Percentiles rank a stretch among this genome's conserved stretches.
Evolutionary conservation across 208 protist species (phyloP).

Genomic region (Plasmodiophora brassicae): DNA sequence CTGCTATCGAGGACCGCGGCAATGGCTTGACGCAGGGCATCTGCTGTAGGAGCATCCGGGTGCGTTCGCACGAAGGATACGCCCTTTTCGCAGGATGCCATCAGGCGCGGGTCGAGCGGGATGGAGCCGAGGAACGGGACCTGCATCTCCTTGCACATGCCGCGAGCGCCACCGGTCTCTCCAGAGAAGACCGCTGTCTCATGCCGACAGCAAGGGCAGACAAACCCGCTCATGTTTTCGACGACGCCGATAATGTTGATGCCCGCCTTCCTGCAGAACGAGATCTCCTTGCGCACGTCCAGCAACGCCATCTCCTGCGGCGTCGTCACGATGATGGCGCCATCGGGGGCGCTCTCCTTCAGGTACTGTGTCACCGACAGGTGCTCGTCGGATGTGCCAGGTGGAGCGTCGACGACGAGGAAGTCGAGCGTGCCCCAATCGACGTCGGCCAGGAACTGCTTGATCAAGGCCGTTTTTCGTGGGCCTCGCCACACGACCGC

Average conservation of each 20-base stretch:
- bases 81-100: conserved; percentile 20
- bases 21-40: background rate
- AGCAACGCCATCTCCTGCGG: conserved; percentile 90
- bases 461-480: conserved; percentile 91
- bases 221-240: conserved; percentile 92
- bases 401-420: conserved; percentile 98
- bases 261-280: conserved; percentile 29
- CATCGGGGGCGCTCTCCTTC: conserved; percentile 68
- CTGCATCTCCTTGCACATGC: conserved; percentile 23
- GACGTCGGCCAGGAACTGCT: conserved; percentile 95
- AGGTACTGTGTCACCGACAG: conserved; percentile 87
- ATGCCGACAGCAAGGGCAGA: conserved; percentile 37
- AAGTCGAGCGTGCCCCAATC: conserved; percentile 94
- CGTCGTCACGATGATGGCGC: conserved; percentile 89
- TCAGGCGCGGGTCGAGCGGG: conserved; percentile 27
- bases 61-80: background rate
- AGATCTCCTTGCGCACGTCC: conserved; percentile 92
- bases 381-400: conserved; percentile 99
- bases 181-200: background rate
- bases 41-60: background rate
- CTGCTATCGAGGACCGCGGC: too few species aligned
- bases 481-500: conserved; percentile 97
- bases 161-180: background rate
- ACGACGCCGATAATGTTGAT: conserved; percentile 80
- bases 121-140: background rate